A percentile compares a stretch with the other conserved stretches of the same genome.
Conservation (phyloP, 768 basidiomycete genomes). For the Pilatotrama ljubarskyi region DNA sequence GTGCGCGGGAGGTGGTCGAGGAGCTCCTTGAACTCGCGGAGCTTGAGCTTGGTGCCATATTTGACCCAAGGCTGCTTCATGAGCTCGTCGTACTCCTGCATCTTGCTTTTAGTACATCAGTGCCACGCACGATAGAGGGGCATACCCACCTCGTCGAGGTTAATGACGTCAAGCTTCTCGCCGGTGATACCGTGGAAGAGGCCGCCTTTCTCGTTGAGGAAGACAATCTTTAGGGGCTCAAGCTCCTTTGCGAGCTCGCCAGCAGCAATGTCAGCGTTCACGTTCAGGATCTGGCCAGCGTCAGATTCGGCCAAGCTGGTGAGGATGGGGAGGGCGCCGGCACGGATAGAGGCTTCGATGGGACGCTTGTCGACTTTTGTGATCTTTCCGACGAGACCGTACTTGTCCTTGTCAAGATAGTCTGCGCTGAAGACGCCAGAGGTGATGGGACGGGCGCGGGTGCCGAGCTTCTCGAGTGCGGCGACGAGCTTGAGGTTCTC, state of each 20-base stretch:
- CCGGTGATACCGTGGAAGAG: slow-evolving; percentile 97
- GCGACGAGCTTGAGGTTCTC: slow-evolving; percentile 95
- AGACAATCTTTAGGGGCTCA: slow-evolving; percentile 98
- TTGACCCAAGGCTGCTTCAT: slow-evolving; percentile 99
- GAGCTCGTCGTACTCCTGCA: slow-evolving; percentile 89
- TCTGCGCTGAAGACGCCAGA: slow-evolving; percentile 98
- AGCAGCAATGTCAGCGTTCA: slow-evolving; percentile 98
- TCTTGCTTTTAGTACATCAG: neutral
- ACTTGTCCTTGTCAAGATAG: slow-evolving; percentile 93
- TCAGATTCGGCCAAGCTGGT: slow-evolving; percentile 92
- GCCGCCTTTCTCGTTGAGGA: slow-evolving; percentile 97
- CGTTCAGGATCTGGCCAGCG: slow-evolving; percentile 98
- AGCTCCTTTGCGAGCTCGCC: slow-evolving; percentile 97
- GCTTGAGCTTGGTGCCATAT: slow-evolving; percentile 97
- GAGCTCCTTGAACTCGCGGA: slow-evolving; percentile 98
- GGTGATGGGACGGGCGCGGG: slow-evolving; percentile 95
- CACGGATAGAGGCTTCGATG: slow-evolving; percentile 93
- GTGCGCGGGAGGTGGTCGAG: slow-evolving; percentile 97
- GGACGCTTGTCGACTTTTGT: slow-evolving; percentile 94
- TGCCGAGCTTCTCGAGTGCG: slow-evolving; percentile 92
- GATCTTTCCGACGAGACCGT: slow-evolving; percentile 94
- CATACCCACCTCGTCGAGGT: slow-evolving; percentile 83
- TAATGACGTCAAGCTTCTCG: slow-evolving; percentile 94
- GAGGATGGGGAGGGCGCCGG: slow-evolving; percentile 93
- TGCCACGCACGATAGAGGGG: neutral